These are phyloP conservation scores for Aquilaria malaccensis DNA, from an alignment of 345 rosid species.

Conservation along the genomic window DNA sequence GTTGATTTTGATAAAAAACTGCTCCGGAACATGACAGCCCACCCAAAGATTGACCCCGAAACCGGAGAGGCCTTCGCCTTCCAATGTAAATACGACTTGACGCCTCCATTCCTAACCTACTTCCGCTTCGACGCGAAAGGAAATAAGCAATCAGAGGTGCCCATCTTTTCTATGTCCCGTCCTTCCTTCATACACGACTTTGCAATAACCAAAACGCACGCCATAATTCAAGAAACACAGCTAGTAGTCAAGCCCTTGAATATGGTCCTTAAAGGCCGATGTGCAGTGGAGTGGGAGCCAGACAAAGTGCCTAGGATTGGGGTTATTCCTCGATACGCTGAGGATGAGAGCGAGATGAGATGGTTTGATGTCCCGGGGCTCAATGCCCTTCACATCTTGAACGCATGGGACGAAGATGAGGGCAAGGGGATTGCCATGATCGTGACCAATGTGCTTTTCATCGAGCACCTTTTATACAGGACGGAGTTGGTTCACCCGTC, in stretches of 20 bases:
- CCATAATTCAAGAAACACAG: slow-evolving; percentile 47
- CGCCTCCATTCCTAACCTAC: slow-evolving; percentile 48
- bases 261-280: slow-evolving; percentile 32
- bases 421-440: slow-evolving; percentile 31
- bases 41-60: slow-evolving; percentile 42
- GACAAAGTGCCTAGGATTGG: slow-evolving; percentile 40
- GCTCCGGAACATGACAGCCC: slow-evolving; percentile 55
- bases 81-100: slow-evolving; percentile 20
- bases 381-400: slow-evolving; percentile 41
- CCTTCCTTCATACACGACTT: slow-evolving; percentile 59
- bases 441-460: slow-evolving; percentile 48
- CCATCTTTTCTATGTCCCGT: slow-evolving; percentile 41
- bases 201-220: slow-evolving; percentile 43
- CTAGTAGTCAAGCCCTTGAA: slow-evolving; percentile 38
- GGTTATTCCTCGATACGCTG: slow-evolving; percentile 40
- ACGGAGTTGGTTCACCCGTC: slow-evolving; percentile 43
- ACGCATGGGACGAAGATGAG: slow-evolving; percentile 60
- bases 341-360: slow-evolving; percentile 33
- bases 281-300: slow-evolving; percentile 38
- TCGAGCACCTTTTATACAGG: slow-evolving; percentile 51
- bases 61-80: slow-evolving; percentile 51
- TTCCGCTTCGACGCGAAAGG: slow-evolving; percentile 36
- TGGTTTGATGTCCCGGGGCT: slow-evolving; percentile 64
- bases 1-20: slow-evolving; percentile 43
- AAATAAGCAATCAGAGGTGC: slow-evolving; percentile 44